Base-by-base conservation (phyloP, 2,329 filamentous ascomycete species). In the Lasiodiplodia citricola region DNA sequence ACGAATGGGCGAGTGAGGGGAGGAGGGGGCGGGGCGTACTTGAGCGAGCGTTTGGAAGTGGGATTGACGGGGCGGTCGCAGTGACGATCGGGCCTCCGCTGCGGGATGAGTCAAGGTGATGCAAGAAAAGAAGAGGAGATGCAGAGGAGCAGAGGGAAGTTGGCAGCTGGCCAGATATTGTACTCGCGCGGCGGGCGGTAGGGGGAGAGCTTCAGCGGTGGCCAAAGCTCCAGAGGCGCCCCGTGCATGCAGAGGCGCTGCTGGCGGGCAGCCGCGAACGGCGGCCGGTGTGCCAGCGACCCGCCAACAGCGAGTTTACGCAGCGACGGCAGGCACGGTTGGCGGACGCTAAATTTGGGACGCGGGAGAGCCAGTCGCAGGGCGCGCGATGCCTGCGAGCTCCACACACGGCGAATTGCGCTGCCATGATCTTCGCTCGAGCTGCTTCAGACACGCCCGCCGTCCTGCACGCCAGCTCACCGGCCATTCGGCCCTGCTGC, bases 131-230 rank as follows among this genome's bases (percentile, higher is more conserved):
- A 55, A 35, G 66, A 56, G 31, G n/a, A 41, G 65, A 58, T 57
- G 65, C 41, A 60, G 65, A 41, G 41, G 31, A 62, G 50, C 35
- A 14, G 57, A 55, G 57, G 35, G 66, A 68, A 68, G 65, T 57
- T 57, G 65, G 65, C 65, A 68, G 66, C 50, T 41, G 56, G 66
- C 66, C 66, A 62, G 47, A 68, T 62, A 52, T 62, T 68, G 66
- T 68, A 68, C 66, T 66, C 38, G 63, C 37, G 35, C 51, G 51
- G 66, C 51, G 66, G 66, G 55, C 54, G 65, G 65, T 60, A 67
- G 65, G 47, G 65, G 65, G 55, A 60, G 65, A 60, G 55, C 55
- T 60, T 51, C 65, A 37, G 54, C 60, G 44, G 38, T 58, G 65
- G 55, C 54, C 65, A 50, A 67, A 67, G 55, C 65, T 67, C 65